Base-by-base conservation (phyloP, 2,329 filamentous ascomycete species). In the Orbilia javanica region DNA sequence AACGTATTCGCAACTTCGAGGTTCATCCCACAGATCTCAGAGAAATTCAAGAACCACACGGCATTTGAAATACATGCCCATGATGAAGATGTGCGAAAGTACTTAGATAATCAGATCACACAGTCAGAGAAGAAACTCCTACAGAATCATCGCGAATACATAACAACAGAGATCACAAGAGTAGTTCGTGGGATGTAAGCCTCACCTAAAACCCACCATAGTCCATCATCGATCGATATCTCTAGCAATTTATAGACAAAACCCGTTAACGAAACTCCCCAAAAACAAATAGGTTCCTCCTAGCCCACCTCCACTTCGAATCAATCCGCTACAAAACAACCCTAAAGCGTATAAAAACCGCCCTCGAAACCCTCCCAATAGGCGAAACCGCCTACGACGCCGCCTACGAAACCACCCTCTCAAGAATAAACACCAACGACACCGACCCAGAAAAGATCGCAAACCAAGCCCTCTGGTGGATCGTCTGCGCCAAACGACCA, bases 271-370 rank as follows among this genome's bases (percentile, higher is more conserved):
- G 2, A 36, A 5, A 36, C 13, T n/a, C n/a, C n/a, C n/a, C n/a
- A n/a, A n/a, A n/a, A 36, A 39, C 11, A 15, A 36, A 39, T 75
- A 85, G 83, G 83, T 85, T 85, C 79, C 82, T 86, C 4, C 81
- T 85, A n/a, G 85, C 84, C 6, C 80, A 84, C 29, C 82, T 86
- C 10, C 80, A 85, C 79, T 68, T 84, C 4, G 81, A 83, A 22
- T 84, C 83, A 0, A 80, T 86, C 0, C 66, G 69, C 2, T 82
- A 81, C n/a, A 84, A 84, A 71, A 80, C 39, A 39, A 83, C 84
- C 0, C 55, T 68, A 0, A 85, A 84, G 52, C 81, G 80, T 0
- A 79, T 88, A 2, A 78, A 79, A 31, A 65, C 20, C 0, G 82
- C 83, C 1, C 79, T 88, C 0, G 11, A 72, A 36, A 81, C 79